Percentiles rank a stretch among this genome's conserved stretches.
phyloP scores from a whole-genome alignment of 2,329 filamentous ascomycete genomes.

The Cladophialophora psammophila region DNA sequence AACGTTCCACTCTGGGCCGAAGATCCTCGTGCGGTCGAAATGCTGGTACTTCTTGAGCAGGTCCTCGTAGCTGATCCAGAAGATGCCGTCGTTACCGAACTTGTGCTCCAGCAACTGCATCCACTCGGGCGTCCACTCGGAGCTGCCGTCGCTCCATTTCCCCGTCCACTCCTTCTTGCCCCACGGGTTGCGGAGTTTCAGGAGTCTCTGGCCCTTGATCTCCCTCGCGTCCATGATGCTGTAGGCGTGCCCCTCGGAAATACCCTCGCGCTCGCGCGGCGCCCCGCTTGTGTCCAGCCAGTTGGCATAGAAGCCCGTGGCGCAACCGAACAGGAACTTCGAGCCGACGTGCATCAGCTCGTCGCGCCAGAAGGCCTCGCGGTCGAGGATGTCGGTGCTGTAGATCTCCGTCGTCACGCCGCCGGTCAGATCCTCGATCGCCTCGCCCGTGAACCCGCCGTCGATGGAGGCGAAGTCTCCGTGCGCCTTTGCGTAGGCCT shows the following conservation, averaged over 20 bases:
- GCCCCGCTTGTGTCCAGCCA: conserved; percentile 32
- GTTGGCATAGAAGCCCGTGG: conserved; percentile 50
- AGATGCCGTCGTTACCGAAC: conserved; percentile 77
- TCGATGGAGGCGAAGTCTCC: conserved; percentile 79
- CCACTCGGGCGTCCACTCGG: conserved; percentile 84
- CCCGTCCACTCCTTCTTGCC: conserved; percentile 82
- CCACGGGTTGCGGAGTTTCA: conserved; percentile 76
- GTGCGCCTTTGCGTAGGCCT: conserved; percentile 84
- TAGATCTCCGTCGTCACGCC: conserved; percentile 57
- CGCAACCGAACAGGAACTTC: conserved; percentile 67
- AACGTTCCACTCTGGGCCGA: conserved; percentile 66
- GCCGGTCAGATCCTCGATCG: conserved; percentile 66
- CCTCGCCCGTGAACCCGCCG: conserved; percentile 74
- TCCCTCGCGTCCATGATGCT: conserved; percentile 68
- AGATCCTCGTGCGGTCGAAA: conserved; percentile 67
- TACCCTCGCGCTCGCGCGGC: conserved; percentile 43
- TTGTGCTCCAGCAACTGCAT: conserved; percentile 74
- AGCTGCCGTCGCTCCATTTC: conserved; percentile 81
- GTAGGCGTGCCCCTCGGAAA: conserved; percentile 61
- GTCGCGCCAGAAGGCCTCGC: conserved; percentile 82
- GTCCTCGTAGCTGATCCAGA: conserved; percentile 68
- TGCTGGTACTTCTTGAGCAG: conserved; percentile 65
- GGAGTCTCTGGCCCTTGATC: conserved; percentile 67
- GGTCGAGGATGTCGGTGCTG: conserved; percentile 62
- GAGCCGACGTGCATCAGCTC: conserved; percentile 81